Evolutionary conservation across 768 basidiomycete genomes (phyloP), one percentile per base, ranked within the genome.

Genomic region (Trametes cubensis): DNA sequence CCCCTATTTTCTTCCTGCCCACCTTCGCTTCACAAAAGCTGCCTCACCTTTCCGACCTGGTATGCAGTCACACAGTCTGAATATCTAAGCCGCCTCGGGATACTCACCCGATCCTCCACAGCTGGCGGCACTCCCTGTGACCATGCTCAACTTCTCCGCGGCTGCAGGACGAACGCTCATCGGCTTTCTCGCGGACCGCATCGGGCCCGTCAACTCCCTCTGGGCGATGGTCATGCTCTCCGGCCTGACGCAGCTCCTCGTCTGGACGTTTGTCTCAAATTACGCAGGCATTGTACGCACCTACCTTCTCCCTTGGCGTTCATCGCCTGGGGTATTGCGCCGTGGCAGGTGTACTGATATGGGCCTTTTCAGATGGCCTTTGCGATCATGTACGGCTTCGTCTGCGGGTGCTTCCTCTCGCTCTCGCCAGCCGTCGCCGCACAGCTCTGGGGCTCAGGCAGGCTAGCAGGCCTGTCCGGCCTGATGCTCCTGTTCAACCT

Each of bases 191-290:
- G 73, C 76, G 6, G 79, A 80, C 65, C 64, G 68, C 18, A 62
- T 79, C 47, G 79, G 79, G 4, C 73, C 76, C 17, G 71, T 75
- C 44, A 80, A 80, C 66, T 71, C 77, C 45, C 72, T 79, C 62
- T 75, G 77, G 54, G 47, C 73, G n/a, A 67, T 71, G 39, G 70
- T 78, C 63, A 61, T 72, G 50, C 59, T 76, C 38, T 74, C 75
- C 23, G 75, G 76, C 6, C 66, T 76, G 21, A 66, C 72, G 13
- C 75, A 79, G 63, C 69, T 79, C 18, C 59, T 78, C 48, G 66
- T 78, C 34, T 80, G 79, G 79, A 74, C 73, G 45, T 73, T 78
- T 46, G 70, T 74, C 60, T 65, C 69, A 39, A 67, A 64, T 18
- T 76, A 75, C 59, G 69, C 71, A 21, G 58, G 68, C 25, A 71